Percentiles rank a stretch among this genome's conserved stretches.
These are phyloP conservation scores for Botrytis elliptica DNA, from an alignment of 2,329 filamentous ascomycete genomes.

Conservation along the genomic window DNA sequence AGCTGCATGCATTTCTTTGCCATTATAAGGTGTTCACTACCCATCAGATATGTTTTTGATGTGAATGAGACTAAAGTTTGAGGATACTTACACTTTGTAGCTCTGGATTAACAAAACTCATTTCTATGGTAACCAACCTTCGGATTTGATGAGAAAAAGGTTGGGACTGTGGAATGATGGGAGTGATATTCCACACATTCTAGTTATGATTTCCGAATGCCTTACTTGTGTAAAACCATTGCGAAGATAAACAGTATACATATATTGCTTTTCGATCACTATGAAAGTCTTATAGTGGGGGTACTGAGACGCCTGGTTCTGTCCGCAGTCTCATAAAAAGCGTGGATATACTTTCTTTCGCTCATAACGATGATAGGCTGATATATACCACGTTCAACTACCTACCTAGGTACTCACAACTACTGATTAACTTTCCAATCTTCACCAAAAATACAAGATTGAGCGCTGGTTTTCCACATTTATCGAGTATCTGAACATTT, in stretches of 20 bases:
- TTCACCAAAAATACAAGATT: background rate
- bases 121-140: background rate
- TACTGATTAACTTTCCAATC: background rate
- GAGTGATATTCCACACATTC: background rate
- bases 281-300: too few species aligned
- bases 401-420: background rate
- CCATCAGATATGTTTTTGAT: background rate
- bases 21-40: background rate
- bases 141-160: too few species aligned
- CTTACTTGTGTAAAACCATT: background rate
- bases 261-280: background rate
- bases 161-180: background rate
- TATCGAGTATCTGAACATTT: background rate
- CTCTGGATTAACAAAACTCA: background rate
- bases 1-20: background rate
- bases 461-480: background rate
- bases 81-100: background rate
- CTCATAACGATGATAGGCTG: too few species aligned
- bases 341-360: background rate
- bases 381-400: background rate
- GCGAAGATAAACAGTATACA: background rate
- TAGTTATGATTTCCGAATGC: background rate
- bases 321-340: background rate
- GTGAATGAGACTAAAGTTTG: background rate
- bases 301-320: background rate